Percentiles rank a stretch among this genome's conserved stretches.
phyloP scores from a whole-genome alignment of 352 stramenopile species.

The Phytophthora quininea region DNA sequence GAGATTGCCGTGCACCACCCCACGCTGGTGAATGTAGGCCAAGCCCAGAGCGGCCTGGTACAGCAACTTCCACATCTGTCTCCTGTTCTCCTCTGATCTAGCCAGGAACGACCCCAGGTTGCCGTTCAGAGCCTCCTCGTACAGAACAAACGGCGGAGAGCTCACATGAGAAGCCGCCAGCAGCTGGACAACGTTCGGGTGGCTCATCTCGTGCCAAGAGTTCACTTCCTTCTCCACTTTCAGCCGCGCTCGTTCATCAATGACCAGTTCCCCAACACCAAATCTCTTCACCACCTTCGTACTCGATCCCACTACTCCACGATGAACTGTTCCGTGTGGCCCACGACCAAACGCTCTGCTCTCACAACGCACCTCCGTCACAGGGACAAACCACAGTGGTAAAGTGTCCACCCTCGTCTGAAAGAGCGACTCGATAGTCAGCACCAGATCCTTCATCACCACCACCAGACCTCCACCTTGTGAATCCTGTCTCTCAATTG shows the following conservation, averaged over 20 bases:
- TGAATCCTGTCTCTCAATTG: constrained; percentile 9
- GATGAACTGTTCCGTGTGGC: constrained; percentile 4
- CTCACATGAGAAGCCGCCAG: constrained; percentile 33
- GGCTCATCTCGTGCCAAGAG: constrained; percentile 18
- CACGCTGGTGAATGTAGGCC: constrained; percentile 24
- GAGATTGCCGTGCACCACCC: constrained; percentile 33
- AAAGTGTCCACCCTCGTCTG: background rate
- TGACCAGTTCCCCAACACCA: background rate
- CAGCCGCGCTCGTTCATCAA: background rate
- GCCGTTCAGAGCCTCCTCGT: constrained; percentile 26
- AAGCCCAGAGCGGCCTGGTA: constrained; percentile 27
- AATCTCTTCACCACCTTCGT: constrained; percentile 11
- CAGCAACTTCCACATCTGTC: constrained; percentile 29
- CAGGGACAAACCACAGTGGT: constrained; percentile 6
- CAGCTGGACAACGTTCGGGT: constrained; percentile 41
- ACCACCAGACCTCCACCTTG: background rate
- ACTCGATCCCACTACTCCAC: background rate
- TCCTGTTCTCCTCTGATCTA: background rate
- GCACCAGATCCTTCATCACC: background rate
- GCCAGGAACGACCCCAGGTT: constrained; percentile 19
- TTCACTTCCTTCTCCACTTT: constrained; percentile 1
- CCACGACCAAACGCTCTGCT: constrained; percentile 22
- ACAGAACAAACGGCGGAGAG: constrained; percentile 23
- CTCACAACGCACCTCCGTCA: constrained; percentile 15
- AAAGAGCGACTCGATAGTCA: constrained; percentile 7